These are phyloP conservation scores for Colletotrichum sp. DNA, from an alignment of 2,329 filamentous ascomycete species.

Conservation along the genomic window DNA sequence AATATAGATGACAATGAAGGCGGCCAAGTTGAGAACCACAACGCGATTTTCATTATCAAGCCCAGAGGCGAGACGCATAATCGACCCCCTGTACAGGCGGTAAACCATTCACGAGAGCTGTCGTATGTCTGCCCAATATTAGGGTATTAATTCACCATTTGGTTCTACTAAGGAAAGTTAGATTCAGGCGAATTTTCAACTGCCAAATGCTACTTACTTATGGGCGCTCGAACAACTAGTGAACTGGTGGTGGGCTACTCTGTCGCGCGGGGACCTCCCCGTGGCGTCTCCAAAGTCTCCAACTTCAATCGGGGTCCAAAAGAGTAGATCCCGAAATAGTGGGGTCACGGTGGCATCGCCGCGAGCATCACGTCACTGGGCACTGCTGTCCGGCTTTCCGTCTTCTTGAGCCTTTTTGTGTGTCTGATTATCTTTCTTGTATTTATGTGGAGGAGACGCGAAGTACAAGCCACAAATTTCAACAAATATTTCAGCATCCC, in stretches of 20 bases:
- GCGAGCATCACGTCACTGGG: not conserved
- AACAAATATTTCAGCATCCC: not conserved
- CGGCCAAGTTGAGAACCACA: not conserved
- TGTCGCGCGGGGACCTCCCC: not conserved
- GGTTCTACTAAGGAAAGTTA: accelerated
- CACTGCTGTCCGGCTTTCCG: not conserved
- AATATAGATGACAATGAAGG: accelerated
- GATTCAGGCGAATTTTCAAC: not conserved
- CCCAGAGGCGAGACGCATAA: not conserved
- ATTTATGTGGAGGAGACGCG: not conserved
- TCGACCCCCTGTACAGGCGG: accelerated
- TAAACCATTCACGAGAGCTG: not conserved
- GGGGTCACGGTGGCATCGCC: not conserved
- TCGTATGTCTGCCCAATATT: accelerated
- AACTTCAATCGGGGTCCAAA: not conserved
- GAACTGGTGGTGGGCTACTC: not conserved
- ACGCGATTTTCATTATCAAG: accelerated
- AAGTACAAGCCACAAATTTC: accelerated
- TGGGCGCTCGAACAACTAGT: not conserved
- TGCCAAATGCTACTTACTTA: not conserved
- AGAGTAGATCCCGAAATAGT: not conserved
- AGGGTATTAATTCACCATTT: not conserved
- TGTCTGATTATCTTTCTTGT: not conserved
- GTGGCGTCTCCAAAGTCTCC: not conserved
- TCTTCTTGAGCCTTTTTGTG: not conserved